These are phyloP conservation scores for Tubosaeta sp. DNA, from an alignment of 768 basidiomycete species.

Conservation along the genomic window DNA sequence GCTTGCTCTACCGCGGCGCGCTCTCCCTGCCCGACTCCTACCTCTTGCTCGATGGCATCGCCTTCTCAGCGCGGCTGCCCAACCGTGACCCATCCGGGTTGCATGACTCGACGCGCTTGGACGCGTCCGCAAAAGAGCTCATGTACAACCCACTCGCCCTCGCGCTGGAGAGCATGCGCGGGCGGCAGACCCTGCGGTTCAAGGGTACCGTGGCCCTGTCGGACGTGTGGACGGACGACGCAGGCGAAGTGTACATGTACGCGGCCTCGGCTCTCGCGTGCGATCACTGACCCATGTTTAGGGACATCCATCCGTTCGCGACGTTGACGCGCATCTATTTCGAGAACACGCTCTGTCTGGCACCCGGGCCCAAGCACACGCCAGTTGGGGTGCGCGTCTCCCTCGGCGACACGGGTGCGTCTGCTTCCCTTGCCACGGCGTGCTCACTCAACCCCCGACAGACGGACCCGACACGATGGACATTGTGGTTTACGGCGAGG, in stretches of 20 bases:
- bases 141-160: slow-evolving; percentile 68
- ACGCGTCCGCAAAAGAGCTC: slow-evolving; percentile 33
- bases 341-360: slow-evolving; percentile 62
- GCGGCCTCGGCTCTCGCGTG: not conserved
- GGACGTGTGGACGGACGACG: slow-evolving; percentile 58
- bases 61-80: slow-evolving; percentile 54
- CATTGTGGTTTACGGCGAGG: slow-evolving; percentile 52
- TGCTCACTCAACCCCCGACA: slow-evolving; percentile 18
- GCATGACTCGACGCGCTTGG: slow-evolving; percentile 26
- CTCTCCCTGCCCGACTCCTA: slow-evolving; percentile 71
- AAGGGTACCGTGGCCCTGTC: slow-evolving; percentile 49
- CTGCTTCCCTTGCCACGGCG: not conserved
- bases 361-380: slow-evolving; percentile 34
- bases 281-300: slow-evolving; percentile 22
- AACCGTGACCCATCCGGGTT: slow-evolving; percentile 13
- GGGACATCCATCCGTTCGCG: slow-evolving; percentile 69
- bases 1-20: slow-evolving; percentile 73
- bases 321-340: slow-evolving; percentile 62
- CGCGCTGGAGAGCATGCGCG: slow-evolving; percentile 77
- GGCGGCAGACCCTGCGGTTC: slow-evolving; percentile 58
- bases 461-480: slow-evolving; percentile 70
- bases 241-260: slow-evolving; percentile 44
- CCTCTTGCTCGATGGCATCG: slow-evolving; percentile 67
- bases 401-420: slow-evolving; percentile 60
- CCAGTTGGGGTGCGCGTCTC: slow-evolving; percentile 62